A percentile compares a stretch with the other conserved stretches of the same genome.
phyloP scores from a whole-genome alignment of 768 basidiomycete species.

The Phylloporus sp. region DNA sequence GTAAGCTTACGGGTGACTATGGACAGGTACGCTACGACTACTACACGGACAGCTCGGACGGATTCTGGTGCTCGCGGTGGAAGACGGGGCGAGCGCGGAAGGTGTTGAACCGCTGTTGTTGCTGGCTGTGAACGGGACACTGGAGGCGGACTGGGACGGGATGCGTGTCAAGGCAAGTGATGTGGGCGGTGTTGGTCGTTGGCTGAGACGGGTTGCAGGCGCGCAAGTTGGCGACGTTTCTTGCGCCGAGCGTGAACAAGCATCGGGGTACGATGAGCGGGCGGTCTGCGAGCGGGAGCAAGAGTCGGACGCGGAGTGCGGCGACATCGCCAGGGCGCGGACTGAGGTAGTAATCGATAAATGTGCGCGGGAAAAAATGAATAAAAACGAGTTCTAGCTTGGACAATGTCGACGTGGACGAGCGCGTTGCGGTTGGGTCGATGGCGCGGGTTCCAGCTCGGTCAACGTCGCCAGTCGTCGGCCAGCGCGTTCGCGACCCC shows the following conservation, averaged over 20 bases:
- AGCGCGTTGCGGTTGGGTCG: no score
- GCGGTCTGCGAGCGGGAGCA: slow-evolving; percentile 14
- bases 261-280: slow-evolving; percentile 29
- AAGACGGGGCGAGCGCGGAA: slow-evolving; percentile 32
- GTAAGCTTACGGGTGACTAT: slow-evolving; percentile 34
- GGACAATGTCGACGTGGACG: no score
- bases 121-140: slow-evolving; percentile 60
- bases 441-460: no score
- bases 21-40: slow-evolving; percentile 2
- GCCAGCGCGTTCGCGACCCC: slow-evolving; percentile 38
- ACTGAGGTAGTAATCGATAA: slow-evolving; percentile 3
- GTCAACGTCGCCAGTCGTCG: slow-evolving; percentile 37
- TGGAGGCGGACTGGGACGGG: slow-evolving; percentile 60
- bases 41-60: slow-evolving; percentile 52
- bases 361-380: slow-evolving; percentile 26
- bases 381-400: no score
- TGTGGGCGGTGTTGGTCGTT: background rate
- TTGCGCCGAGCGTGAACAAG: slow-evolving; percentile 36
- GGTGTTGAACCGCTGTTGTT: slow-evolving; percentile 53
- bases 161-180: slow-evolving; percentile 54
- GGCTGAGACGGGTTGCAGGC: slow-evolving; percentile 19
- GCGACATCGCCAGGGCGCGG: slow-evolving; percentile 28
- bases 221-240: slow-evolving; percentile 28
- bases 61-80: slow-evolving; percentile 62
- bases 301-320: slow-evolving; percentile 25